These are phyloP conservation scores for Penicillium sp. DNA, from an alignment of 2,329 filamentous ascomycete genomes.

Conservation along the genomic window DNA sequence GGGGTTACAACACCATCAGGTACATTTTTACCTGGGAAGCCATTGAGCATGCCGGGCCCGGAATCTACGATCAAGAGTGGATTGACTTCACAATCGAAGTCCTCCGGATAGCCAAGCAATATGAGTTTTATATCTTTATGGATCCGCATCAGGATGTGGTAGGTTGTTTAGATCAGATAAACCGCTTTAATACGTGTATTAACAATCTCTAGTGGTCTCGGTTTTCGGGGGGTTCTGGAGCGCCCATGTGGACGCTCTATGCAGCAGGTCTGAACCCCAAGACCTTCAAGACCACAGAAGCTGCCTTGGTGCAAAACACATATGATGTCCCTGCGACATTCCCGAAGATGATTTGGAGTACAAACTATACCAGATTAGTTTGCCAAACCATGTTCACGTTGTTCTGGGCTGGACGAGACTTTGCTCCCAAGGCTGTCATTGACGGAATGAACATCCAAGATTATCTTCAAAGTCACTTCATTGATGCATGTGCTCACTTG, in stretches of 20 bases:
- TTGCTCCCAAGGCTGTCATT: conserved; percentile 94
- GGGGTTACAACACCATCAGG: conserved; percentile 93
- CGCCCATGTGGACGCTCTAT: conserved; percentile 97
- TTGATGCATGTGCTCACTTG: conserved; percentile 76
- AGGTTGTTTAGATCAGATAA: conserved; percentile 41
- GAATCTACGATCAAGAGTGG: conserved; percentile 90
- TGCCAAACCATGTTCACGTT: conserved; percentile 90
- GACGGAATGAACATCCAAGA: conserved; percentile 96
- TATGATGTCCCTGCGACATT: conserved; percentile 82
- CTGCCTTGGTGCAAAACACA: conserved; percentile 92
- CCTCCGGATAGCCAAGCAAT: conserved; percentile 78
- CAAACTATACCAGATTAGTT: conserved; percentile 87
- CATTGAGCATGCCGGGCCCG: conserved; percentile 89
- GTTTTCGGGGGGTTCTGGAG: conserved; percentile 90
- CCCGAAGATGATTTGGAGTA: conserved; percentile 99
- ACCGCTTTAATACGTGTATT: conserved; percentile 21
- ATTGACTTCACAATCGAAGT: conserved; percentile 88
- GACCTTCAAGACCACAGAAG: conserved; percentile 82
- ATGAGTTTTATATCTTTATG: conserved; percentile 97
- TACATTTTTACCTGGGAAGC: conserved; percentile 99
- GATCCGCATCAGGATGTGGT: conserved; percentile 98
- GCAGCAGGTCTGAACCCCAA: conserved; percentile 88
- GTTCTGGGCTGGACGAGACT: conserved; percentile 88
- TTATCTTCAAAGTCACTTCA: conserved; percentile 84
- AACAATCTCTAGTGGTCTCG: conserved; percentile 73